These are phyloP conservation scores for Dipsacomyces acuminosporus DNA, from an alignment of 371 early-diverging fungal genomes.

Conservation along the genomic window DNA sequence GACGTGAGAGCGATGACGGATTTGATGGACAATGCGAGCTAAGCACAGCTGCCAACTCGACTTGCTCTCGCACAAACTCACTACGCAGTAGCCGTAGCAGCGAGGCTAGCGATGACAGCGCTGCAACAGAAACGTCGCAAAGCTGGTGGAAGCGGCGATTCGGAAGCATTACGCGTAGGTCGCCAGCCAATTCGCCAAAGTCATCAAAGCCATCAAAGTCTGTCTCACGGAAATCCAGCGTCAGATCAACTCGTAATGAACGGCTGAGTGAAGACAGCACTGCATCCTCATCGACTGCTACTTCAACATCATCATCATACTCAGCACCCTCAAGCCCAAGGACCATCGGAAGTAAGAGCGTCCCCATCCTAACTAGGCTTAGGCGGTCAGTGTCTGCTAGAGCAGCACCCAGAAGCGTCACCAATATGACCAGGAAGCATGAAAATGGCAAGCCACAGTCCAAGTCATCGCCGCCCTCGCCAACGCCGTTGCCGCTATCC, in stretches of 20 bases:
- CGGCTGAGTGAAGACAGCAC: neutral
- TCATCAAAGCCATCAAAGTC: neutral
- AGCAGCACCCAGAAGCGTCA: too few species aligned
- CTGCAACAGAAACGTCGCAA: slow-evolving; percentile 23
- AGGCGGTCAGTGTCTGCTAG: too few species aligned
- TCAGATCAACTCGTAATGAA: neutral
- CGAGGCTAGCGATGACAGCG: slow-evolving; percentile 23
- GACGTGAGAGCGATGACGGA: slow-evolving; percentile 23
- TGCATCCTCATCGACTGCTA: neutral
- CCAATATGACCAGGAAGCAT: too few species aligned
- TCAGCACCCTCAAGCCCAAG: too few species aligned
- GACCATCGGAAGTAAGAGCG: too few species aligned
- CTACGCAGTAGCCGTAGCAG: slow-evolving; percentile 26
- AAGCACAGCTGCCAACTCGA: slow-evolving; percentile 12
- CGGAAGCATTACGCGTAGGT: neutral
- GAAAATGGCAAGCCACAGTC: too few species aligned
- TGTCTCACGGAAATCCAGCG: slow-evolving; percentile 6
- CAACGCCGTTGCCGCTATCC: too few species aligned
- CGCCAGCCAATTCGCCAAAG: slow-evolving; percentile 1
- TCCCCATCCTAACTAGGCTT: too few species aligned
- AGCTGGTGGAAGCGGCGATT: slow-evolving; percentile 36
- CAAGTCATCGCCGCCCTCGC: too few species aligned
- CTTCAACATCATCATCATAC: too few species aligned
- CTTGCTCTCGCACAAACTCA: slow-evolving; percentile 36
- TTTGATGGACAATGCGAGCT: slow-evolving; percentile 31